Base-by-base conservation (phyloP, 2,329 filamentous ascomycete genomes). In the Gremmenia infestans region DNA sequence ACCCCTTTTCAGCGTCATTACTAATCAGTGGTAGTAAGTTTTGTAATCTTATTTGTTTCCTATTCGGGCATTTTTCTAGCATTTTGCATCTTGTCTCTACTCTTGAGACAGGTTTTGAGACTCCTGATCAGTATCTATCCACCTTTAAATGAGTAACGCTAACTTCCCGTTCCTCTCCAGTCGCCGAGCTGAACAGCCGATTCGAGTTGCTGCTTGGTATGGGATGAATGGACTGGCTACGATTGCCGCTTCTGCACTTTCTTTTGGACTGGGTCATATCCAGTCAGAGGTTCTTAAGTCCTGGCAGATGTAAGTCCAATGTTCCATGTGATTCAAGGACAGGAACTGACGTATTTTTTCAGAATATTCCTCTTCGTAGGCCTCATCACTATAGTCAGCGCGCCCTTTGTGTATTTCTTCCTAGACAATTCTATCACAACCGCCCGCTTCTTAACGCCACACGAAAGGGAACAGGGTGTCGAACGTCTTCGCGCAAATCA, bases 401-500 rank as follows among this genome's bases (percentile, higher is more conserved):
- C 77, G 0, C 83, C 83, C 0, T 60, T 87, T 11, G 72, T 85
- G 1, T 87, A 83, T 70, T 81, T 75, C 73, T 74, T 75, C 47
- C 74, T 88, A 2, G 81, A 85, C 66, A 79, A 80, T 65, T 81
- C 85, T 60, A 56, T 67, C 4, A 56, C 60, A 45, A 78, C 78
- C 0, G 79, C 79, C 0, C 74, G 78, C 14, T 82, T 80, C 55
- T 65, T 94, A 25, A 86, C 75, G 7, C 79, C 86, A 52, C 77
- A 82, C 47, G 89, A 93, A 61, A 82, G 83, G 12, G 68, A 83
- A 0, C 76, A 90, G 43, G 87, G 86, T 0, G 74, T 91, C 25
- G 88, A 90, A 60, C 79, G 89, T 0, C 81, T 93, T 5, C 78
- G 88, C 0, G 77, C 83, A 22, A 93, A 93, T 63, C 83, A 90